Evolutionary conservation across 768 basidiomycete genomes (phyloP).

Genomic region (Hygrocybe coccinea): DNA sequence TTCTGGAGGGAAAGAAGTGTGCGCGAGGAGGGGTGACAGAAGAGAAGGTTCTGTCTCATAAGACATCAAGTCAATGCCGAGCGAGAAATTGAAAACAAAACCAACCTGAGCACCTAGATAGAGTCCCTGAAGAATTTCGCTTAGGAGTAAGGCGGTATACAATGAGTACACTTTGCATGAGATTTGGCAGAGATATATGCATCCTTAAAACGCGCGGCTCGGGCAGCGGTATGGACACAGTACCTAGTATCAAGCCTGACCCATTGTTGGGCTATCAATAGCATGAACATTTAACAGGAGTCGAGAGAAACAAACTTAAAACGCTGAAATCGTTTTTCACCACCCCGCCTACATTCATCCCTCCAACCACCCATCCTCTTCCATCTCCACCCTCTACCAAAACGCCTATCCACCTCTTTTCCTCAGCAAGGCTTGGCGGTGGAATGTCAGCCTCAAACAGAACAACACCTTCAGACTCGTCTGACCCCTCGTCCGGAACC

Average conservation of each 20-base stretch:
- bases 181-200: slow-evolving; percentile 46
- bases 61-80: slow-evolving; percentile 5
- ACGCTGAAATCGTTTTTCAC: slow-evolving; percentile 33
- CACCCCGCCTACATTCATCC: slow-evolving; percentile 36
- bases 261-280: background rate
- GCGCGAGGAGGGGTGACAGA: slow-evolving; percentile 62
- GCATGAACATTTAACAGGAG: background rate
- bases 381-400: slow-evolving; percentile 46
- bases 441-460: slow-evolving; percentile 52
- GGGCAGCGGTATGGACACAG: slow-evolving; percentile 32
- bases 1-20: slow-evolving; percentile 56
- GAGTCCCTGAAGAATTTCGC: slow-evolving; percentile 12
- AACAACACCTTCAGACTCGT: slow-evolving; percentile 71
- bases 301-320: slow-evolving; percentile 38
- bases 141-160: slow-evolving; percentile 54
- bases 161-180: slow-evolving; percentile 57
- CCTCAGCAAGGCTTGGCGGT: slow-evolving; percentile 10
- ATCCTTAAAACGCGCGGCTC: slow-evolving; percentile 35
- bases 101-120: slow-evolving; percentile 36
- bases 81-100: background rate
- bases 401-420: slow-evolving; percentile 47
- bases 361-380: slow-evolving; percentile 59
- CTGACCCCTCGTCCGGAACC: slow-evolving; percentile 58
- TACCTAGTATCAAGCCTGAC: slow-evolving; percentile 40
- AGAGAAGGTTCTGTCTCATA: slow-evolving; percentile 42